phyloP scores from a whole-genome alignment of 306 rosid species.

The Vigna nakashimae region DNA sequence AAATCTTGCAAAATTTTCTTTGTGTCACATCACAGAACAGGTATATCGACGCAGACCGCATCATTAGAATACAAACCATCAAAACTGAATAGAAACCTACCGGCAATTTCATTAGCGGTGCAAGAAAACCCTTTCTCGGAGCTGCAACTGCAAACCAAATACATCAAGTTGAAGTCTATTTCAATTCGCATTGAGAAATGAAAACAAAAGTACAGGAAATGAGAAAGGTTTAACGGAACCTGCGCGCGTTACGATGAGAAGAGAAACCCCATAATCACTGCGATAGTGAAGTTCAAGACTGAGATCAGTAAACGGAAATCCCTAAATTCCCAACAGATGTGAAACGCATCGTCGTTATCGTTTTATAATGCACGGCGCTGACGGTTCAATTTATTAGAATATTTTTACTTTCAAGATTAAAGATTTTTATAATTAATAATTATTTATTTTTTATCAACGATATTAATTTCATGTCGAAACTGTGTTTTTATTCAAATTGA shows the following conservation, averaged over 20 bases:
- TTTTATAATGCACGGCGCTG: constrained; percentile 40
- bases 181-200: constrained; percentile 10
- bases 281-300: not conserved
- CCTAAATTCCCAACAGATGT: constrained; percentile 39
- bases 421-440: not conserved
- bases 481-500: not conserved
- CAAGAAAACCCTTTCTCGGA: not conserved
- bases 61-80: not conserved
- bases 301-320: constrained; percentile 38
- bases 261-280: constrained; percentile 14
- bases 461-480: not conserved
- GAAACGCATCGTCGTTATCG: constrained; percentile 26
- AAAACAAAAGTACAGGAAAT: not conserved
- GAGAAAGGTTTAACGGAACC: not conserved
- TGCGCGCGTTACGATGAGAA: constrained; percentile 12
- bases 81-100: constrained; percentile 9
- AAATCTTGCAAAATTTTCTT: not conserved
- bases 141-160: constrained; percentile 27
- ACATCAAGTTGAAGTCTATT: not conserved
- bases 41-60: not conserved
- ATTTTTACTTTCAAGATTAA: not conserved
- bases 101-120: not conserved
- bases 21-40: not conserved
- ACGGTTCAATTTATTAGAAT: constrained; percentile 1
- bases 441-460: not conserved